Base-by-base conservation (phyloP, 495 filamentous ascomycete genomes). In the Trichoderma reesei region DNA sequence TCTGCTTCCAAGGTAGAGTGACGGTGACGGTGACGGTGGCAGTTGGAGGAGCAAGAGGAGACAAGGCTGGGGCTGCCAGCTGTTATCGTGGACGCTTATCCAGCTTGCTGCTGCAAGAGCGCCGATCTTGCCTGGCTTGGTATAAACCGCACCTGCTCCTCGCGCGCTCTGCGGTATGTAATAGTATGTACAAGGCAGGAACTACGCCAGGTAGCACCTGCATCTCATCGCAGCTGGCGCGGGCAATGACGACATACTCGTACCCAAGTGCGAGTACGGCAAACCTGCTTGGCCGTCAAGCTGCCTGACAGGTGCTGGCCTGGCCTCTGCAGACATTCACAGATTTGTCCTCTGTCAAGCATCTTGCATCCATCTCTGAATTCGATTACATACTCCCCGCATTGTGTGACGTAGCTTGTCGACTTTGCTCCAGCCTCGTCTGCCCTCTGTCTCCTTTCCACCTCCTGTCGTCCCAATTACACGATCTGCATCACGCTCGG, bases 41-140 rank as follows among this genome's bases (percentile, higher is more conserved):
- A 42, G 41, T 16, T 42, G 41, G 41, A 42, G 41, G 41, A 44
- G 41, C n/a, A n/a, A n/a, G 13, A 16, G 41, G 41, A 13, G 41
- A 10, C 13, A 18, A 18, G 7, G 18, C 16, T 8, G 8, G 51
- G 3, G 14, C 20, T 56, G 31, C 26, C 51, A 56, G 18, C 51
- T 8, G 31, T 26, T 33, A 34, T 36, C 51, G 16, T 56, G 16
- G 26, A 31, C 20, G 51, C 51, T 56, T 56, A 33, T 56, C 11
- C 51, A 56, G 51, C 51, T 56, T 56, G 5, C 20, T 34, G 31
- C 26, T 56, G 51, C 51, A 34, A 33, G 51, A 26, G 31, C 8
- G 51, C 51, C 26, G 51, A 56, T 56, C 51, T 56, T 56, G 51
- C 51, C 51, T 56, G 51, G 51, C 51, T 56, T 33, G 51, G 51